Percentiles rank a stretch among this genome's conserved stretches.
These are phyloP conservation scores for Mollisiaceae sp. DNA, from an alignment of 2,329 filamentous ascomycete species.

Conservation along the genomic window DNA sequence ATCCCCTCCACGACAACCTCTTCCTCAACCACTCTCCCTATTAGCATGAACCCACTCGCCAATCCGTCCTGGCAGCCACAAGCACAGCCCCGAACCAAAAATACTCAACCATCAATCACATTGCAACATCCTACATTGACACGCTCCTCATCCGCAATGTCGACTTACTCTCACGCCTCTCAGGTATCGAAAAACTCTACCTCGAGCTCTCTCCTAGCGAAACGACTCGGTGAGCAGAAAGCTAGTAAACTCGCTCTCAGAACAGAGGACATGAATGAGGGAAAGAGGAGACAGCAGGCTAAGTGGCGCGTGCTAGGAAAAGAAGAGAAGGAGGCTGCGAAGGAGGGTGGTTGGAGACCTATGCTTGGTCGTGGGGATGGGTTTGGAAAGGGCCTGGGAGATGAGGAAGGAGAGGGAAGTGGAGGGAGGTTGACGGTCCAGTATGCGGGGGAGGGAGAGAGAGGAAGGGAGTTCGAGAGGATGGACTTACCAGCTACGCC, in stretches of 20 bases:
- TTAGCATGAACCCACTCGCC: slow-evolving; percentile 10
- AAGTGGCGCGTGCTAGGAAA: slow-evolving; percentile 38
- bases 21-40: slow-evolving; percentile 1
- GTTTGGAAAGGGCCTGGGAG: neutral
- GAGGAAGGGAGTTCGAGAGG: slow-evolving; percentile 24
- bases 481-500: slow-evolving; percentile 53
- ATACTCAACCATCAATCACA: slow-evolving; percentile 1
- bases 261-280: slow-evolving; percentile 26
- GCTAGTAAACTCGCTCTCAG: slow-evolving; percentile 50
- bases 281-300: slow-evolving; percentile 31
- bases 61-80: slow-evolving; percentile 11
- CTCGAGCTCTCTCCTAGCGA: slow-evolving; percentile 55
- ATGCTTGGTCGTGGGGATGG: slow-evolving; percentile 22
- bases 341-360: slow-evolving; percentile 37
- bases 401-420: neutral
- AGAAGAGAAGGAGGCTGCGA: slow-evolving; percentile 34
- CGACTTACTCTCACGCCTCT: slow-evolving; percentile 21
- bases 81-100: slow-evolving; percentile 3
- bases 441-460: slow-evolving; percentile 2
- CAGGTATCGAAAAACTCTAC: slow-evolving; percentile 33
- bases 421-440: slow-evolving; percentile 4
- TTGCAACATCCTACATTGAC: slow-evolving; percentile 13
- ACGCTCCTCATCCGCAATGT: slow-evolving; percentile 22
- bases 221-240: slow-evolving; percentile 56
- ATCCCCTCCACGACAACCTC: slow-evolving; percentile 11